Evolutionary conservation across 2,329 filamentous ascomycete genomes (phyloP), one percentile per base, ranked within the genome.

Genomic region (Arthrobotrys sinensis): DNA sequence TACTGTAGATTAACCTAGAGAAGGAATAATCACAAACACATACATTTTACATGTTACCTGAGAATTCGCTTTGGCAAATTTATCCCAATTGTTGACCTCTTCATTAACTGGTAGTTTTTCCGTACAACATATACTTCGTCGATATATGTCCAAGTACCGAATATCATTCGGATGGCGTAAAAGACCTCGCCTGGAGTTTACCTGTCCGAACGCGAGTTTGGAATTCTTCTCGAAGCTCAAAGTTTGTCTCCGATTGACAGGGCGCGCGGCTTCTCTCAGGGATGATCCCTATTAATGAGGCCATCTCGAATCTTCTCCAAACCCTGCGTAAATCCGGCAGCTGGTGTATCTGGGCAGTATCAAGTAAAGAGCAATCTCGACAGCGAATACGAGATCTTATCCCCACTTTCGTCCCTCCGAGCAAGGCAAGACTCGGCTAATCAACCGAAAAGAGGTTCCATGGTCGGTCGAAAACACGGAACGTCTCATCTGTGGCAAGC

Each of bases 401-500:
- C 43, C 12, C 55, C 40, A 14, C 10, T 36, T 60, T 36, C 21
- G 16, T 19, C 36, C 36, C 19, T 32, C 60, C 40, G 14, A n/a
- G 66, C 43, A 28, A 11, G 60, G 48, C 32, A 12, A 19, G 14
- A 32, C 50, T 68, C 70, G 70, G 70, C 46, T 75, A 60, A 38
- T 10, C 38, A 66, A 57, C 60, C 69, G 60, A 73, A 75, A 66
- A 68, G 62, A 62, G 63, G 45, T 62, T 48, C 38, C 53, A 43
- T 38, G 16, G 32, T 19, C 38, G 38, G 38, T 45, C 66, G 63
- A 75, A 75, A 75, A 75, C 70, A 75, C 32, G 45, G 52, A 62
- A 62, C 53, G 50, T 75, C 62, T 75, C 70, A 75, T 53, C 11
- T 62, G 52, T 75, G 63, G 63, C 63, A 36, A 53, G 67, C 45